phyloP scores from a whole-genome alignment of 2,329 filamentous ascomycete species.

The Dothideomycetidae sp. region DNA sequence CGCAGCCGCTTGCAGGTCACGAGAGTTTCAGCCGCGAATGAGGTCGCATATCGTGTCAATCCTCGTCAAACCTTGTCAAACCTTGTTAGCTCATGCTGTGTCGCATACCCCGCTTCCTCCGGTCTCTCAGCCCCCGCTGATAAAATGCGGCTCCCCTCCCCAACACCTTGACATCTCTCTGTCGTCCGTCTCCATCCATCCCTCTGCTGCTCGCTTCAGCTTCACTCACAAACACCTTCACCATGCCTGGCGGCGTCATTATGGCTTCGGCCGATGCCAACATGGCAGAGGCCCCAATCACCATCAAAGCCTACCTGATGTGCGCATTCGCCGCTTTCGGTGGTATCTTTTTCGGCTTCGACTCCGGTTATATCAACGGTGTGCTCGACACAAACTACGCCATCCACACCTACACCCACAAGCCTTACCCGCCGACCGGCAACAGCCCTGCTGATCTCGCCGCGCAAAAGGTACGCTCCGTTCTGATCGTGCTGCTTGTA shows the following conservation, averaged over 20 bases:
- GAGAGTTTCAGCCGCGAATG: too few species aligned
- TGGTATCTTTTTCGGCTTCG: slow-evolving; percentile 16
- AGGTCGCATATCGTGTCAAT: too few species aligned
- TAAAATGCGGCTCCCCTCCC: too few species aligned
- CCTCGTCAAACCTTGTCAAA: too few species aligned
- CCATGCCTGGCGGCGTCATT: not conserved
- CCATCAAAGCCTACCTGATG: not conserved
- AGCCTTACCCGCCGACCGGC: not conserved
- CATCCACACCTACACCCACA: slow-evolving; percentile 3
- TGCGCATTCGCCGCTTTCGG: slow-evolving; percentile 24
- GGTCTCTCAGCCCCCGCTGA: too few species aligned
- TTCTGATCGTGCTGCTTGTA: not conserved
- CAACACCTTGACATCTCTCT: too few species aligned
- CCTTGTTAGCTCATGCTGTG: too few species aligned
- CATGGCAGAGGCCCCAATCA: not conserved
- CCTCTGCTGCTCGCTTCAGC: too few species aligned
- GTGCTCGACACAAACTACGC: slow-evolving; percentile 12
- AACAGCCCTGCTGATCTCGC: not conserved
- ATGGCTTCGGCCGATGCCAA: not conserved
- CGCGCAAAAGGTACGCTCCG: not conserved
- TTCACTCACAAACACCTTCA: too few species aligned
- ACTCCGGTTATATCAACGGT: slow-evolving; percentile 12
- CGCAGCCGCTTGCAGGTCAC: too few species aligned
- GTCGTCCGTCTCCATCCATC: too few species aligned
- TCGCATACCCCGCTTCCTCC: too few species aligned